Conservation (phyloP, 176 grass and related monocot genomes). For the Triticum turgidum region DNA sequence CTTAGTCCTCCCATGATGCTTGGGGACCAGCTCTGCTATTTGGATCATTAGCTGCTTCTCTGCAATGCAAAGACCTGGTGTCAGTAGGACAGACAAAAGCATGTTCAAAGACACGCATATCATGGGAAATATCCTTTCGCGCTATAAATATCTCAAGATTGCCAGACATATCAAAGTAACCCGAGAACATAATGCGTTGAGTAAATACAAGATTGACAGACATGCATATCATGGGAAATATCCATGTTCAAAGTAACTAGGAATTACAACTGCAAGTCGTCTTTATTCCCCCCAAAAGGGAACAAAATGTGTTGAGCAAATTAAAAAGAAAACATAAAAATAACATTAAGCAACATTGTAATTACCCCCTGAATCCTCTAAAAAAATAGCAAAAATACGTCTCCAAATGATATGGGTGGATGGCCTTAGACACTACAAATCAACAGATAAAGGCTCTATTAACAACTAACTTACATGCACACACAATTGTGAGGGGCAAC, state of each 20-base stretch:
- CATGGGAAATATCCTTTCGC: neutral
- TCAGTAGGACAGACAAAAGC: conserved; percentile 26
- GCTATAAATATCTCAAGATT: neutral
- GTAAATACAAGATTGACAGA: too few species aligned
- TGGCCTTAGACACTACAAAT: neutral
- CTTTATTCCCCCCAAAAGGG: neutral
- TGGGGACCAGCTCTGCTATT: conserved; percentile 85
- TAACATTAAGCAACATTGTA: neutral
- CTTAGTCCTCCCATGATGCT: conserved; percentile 87
- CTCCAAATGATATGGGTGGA: neutral
- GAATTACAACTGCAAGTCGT: neutral
- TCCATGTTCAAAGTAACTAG: too few species aligned
- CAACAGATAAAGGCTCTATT: neutral
- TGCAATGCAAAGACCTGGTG: conserved; percentile 22
- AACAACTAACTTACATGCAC: neutral
- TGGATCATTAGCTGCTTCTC: conserved; percentile 87
- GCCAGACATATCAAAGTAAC: neutral
- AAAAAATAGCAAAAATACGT: neutral
- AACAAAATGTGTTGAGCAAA: neutral
- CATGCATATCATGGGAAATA: too few species aligned
- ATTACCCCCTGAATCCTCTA: neutral
- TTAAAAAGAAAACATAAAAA: neutral
- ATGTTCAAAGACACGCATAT: neutral
- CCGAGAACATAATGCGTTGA: neutral
- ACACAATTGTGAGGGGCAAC: neutral